Percentiles rank a stretch among this genome's conserved stretches.
Conservation (phyloP, 2,329 filamentous ascomycete genomes). For the Hymenoscyphus repandus region DNA sequence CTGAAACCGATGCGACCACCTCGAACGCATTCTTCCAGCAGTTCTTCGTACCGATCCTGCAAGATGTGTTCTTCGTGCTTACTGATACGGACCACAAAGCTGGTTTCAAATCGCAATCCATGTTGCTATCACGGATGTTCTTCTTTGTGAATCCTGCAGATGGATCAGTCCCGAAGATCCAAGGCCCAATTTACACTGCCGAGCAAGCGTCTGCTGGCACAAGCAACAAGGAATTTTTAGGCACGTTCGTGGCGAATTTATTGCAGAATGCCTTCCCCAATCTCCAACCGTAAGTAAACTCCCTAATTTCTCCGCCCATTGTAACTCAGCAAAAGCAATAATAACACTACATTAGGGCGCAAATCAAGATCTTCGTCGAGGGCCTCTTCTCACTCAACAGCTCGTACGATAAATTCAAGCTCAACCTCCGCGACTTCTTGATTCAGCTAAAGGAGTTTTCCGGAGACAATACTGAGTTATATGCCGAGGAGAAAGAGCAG, state of each 20-base stretch:
- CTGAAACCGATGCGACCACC: conserved; percentile 79
- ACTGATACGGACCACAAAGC: conserved; percentile 98
- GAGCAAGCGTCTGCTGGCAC: conserved; percentile 82
- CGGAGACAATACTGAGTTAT: conserved; percentile 91
- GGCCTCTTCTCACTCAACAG: conserved; percentile 84
- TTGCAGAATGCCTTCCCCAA: conserved; percentile 91
- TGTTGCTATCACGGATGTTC: conserved; percentile 91
- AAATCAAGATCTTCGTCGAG: conserved; percentile 87
- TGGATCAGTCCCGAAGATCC: conserved; percentile 71
- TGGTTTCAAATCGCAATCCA: conserved; percentile 96
- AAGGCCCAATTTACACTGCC: conserved; percentile 80
- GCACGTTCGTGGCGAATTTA: conserved; percentile 78
- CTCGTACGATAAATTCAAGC: conserved; percentile 89
- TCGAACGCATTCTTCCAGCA: conserved; percentile 96
- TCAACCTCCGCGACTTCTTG: conserved; percentile 92
- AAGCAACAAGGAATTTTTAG: conserved; percentile 84
- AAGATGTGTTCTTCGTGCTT: conserved; percentile 97
- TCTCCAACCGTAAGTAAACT: conserved; percentile 68
- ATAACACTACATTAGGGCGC: conserved; percentile 53
- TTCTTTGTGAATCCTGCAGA: conserved; percentile 80
- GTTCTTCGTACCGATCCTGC: conserved; percentile 91
- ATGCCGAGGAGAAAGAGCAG: conserved; percentile 89
- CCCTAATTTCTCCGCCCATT: not conserved
- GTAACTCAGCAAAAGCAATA: conserved; percentile 10
- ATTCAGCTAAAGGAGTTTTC: conserved; percentile 96